Conservation (phyloP, 2,329 filamentous ascomycete species). For the Verticillium zaregamsianum region DNA sequence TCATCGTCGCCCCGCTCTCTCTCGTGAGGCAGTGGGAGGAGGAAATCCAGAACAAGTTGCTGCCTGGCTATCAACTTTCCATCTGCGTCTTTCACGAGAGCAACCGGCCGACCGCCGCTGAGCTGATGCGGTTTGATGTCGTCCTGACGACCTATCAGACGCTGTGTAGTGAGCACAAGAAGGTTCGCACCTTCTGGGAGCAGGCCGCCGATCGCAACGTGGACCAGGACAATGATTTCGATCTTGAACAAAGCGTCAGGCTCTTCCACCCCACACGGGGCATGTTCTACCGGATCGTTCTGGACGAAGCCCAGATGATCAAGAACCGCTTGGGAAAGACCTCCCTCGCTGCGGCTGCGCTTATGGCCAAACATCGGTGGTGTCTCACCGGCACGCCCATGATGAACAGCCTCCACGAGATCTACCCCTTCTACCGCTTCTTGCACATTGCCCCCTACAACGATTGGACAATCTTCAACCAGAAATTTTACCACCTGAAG, state of each 20-base stretch:
- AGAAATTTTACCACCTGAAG: conserved; percentile 34
- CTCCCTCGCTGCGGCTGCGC: conserved; percentile 34
- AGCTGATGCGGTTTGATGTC: conserved; percentile 64
- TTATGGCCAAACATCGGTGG: conserved; percentile 62
- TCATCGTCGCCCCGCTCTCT: conserved; percentile 78
- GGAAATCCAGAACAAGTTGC: conserved; percentile 70
- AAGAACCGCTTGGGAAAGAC: conserved; percentile 67
- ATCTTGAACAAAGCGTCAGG: conserved; percentile 38
- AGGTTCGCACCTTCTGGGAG: conserved; percentile 49
- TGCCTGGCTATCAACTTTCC: conserved; percentile 51
- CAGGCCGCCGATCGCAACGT: conserved; percentile 36
- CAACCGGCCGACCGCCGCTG: conserved; percentile 49
- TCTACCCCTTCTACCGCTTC: conserved; percentile 75
- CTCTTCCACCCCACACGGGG: conserved; percentile 56
- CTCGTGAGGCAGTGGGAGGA: conserved; percentile 80
- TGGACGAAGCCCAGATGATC: conserved; percentile 79
- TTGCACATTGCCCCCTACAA: conserved; percentile 73
- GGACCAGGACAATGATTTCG: conserved; percentile 30
- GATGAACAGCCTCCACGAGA: conserved; percentile 80
- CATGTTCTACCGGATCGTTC: conserved; percentile 65
- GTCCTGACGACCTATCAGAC: conserved; percentile 78
- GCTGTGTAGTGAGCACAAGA: conserved; percentile 62
- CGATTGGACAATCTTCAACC: conserved; percentile 56
- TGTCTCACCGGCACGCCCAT: conserved; percentile 80
- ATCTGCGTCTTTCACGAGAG: conserved; percentile 66